Evolutionary conservation across 1,139 yeast species (phyloP).

Genomic region (Scheffersomyces insectosa): DNA sequence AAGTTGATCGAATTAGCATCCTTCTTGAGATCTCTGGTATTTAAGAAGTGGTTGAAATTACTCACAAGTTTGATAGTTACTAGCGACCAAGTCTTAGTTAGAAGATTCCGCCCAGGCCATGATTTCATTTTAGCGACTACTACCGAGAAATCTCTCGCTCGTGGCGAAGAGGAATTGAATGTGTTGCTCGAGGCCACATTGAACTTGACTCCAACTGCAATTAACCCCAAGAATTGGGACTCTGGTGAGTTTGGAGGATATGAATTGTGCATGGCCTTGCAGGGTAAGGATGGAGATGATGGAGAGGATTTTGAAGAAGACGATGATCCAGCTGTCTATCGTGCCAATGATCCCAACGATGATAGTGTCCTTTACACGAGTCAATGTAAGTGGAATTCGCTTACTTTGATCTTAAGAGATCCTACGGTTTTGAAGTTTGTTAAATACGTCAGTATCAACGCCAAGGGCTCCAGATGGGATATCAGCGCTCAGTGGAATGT

Average conservation of each 20-base stretch:
- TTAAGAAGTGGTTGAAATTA: conserved; percentile 66
- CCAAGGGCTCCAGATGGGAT: conserved; percentile 95
- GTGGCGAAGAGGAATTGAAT: conserved; percentile 45
- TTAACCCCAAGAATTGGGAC: conserved; percentile 64
- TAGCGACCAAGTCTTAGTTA: conserved; percentile 66
- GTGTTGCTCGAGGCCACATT: conserved; percentile 68
- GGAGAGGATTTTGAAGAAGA: conserved; percentile 41
- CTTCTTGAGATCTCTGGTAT: conserved; percentile 60
- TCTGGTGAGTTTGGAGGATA: conserved; percentile 92
- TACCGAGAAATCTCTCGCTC: conserved; percentile 48
- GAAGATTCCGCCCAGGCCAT: conserved; percentile 93
- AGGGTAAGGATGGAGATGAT: conserved; percentile 49
- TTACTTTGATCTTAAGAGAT: conserved; percentile 79
- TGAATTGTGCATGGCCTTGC: conserved; percentile 79
- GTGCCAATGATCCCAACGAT: conserved; percentile 57
- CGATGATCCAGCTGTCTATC: conserved; percentile 60
- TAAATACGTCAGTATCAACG: conserved; percentile 86
- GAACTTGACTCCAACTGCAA: conserved; percentile 71
- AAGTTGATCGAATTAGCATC: conserved; percentile 55
- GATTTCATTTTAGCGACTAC: conserved; percentile 93
- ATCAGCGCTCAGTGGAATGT: conserved; percentile 79
- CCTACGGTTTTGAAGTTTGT: conserved; percentile 83
- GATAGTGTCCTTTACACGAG: conserved; percentile 80
- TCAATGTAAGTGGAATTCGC: conserved; percentile 82
- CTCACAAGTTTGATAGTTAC: conserved; percentile 67